Conservation (phyloP, 1,284 basidiomycete genomes). For the Pseudozyma hubeiensis region DNA sequence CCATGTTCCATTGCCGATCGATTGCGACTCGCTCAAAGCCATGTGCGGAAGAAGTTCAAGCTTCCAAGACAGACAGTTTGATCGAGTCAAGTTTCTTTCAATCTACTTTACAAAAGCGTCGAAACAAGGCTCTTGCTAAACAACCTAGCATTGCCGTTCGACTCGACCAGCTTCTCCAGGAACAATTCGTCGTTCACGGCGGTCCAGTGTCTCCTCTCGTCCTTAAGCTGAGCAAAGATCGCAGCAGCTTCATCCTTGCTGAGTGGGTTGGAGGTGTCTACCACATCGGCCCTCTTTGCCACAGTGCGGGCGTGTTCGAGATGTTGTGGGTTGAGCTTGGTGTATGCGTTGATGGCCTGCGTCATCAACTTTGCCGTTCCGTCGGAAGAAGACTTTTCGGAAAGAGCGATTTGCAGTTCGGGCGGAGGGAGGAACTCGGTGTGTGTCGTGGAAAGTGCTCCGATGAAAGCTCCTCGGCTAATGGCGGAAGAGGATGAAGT, state of each 20-base stretch:
- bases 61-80: not conserved
- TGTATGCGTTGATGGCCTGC: conserved; percentile 56
- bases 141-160: conserved; percentile 53
- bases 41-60: not conserved
- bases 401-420: conserved; percentile 49
- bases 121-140: conserved; percentile 53
- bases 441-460: conserved; percentile 52
- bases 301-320: conserved; percentile 40
- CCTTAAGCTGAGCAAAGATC: conserved; percentile 50
- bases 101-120: conserved; percentile 33
- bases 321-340: conserved; percentile 46
- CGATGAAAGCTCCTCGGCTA: conserved; percentile 45
- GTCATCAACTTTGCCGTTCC: conserved; percentile 11
- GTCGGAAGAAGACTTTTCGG: conserved; percentile 13
- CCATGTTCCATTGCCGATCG: too few relatives aligned
- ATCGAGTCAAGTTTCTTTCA: not conserved
- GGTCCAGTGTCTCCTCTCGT: conserved; percentile 49
- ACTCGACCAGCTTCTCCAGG: conserved; percentile 61
- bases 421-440: conserved; percentile 46
- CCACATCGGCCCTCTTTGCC: conserved; percentile 24
- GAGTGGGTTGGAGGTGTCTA: conserved; percentile 38
- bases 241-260: conserved; percentile 46
- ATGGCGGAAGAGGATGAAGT: conserved; percentile 14
- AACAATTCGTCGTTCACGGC: conserved; percentile 62
- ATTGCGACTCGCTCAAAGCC: too few relatives aligned